These are phyloP conservation scores for Xylariaceae sp. DNA, from an alignment of 2,329 filamentous ascomycete species.

Conservation along the genomic window DNA sequence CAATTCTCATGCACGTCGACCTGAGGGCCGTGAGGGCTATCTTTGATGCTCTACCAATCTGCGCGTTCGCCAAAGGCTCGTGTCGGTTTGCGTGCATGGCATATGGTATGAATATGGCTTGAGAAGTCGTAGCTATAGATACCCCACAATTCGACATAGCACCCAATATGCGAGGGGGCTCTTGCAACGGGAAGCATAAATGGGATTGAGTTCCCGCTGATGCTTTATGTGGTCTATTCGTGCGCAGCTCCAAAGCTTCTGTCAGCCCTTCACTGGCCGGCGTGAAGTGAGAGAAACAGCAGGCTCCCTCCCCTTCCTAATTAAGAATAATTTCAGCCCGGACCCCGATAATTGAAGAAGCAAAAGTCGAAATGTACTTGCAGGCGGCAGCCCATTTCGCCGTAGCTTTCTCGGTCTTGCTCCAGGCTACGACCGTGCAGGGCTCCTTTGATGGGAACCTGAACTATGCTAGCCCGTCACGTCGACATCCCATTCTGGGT, in stretches of 20 bases:
- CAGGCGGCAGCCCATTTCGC: background rate
- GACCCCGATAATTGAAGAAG: background rate
- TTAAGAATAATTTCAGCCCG: background rate
- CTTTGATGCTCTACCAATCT: background rate
- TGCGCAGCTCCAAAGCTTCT: background rate
- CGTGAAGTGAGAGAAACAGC: background rate
- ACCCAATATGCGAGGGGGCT: background rate
- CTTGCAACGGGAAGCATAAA: slow-evolving; percentile 8
- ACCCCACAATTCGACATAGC: slow-evolving; percentile 2
- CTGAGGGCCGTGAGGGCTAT: background rate
- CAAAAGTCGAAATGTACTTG: slow-evolving; percentile 4
- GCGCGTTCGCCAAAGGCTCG: background rate
- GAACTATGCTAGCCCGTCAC: slow-evolving; percentile 63
- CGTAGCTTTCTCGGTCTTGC: background rate
- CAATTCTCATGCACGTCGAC: background rate
- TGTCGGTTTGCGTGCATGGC: background rate
- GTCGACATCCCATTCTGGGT: slow-evolving; percentile 56
- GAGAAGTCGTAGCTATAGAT: background rate
- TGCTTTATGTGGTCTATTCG: background rate
- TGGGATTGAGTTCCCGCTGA: background rate
- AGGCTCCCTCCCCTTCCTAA: background rate
- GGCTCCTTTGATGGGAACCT: slow-evolving; percentile 43
- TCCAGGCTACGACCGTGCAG: slow-evolving; percentile 9
- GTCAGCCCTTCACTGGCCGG: background rate
- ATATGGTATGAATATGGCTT: background rate